Evolutionary conservation across 2,329 filamentous ascomycete genomes (phyloP).

Genomic region (Epichloe scottii): DNA sequence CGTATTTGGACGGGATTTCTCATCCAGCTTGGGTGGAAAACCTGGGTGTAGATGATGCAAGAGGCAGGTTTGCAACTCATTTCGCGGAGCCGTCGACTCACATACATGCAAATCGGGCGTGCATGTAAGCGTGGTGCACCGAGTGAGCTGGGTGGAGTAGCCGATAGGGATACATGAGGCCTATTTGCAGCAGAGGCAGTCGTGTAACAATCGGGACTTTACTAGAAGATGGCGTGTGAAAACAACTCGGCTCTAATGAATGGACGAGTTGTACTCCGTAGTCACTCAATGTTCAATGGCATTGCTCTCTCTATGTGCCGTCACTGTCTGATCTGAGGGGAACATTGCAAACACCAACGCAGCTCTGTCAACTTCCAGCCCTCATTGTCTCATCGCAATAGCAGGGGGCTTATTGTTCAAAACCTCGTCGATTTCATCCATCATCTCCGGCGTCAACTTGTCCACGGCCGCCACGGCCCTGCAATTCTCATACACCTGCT

Average conservation of each 20-base stretch:
- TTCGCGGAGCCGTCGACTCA: not conserved
- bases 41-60: not conserved
- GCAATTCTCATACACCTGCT: constrained; percentile 49
- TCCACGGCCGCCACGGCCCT: constrained; percentile 38
- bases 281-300: not conserved
- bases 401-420: constrained; percentile 44
- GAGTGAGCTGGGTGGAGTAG: not conserved
- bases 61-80: not conserved
- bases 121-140: not conserved
- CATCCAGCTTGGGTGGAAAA: no score
- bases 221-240: not conserved
- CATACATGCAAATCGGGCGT: not conserved
- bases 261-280: no score
- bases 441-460: constrained; percentile 44
- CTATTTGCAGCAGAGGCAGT: not conserved
- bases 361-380: not conserved
- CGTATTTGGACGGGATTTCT: no score
- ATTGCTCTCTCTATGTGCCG: not conserved
- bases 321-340: not conserved
- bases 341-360: not conserved
- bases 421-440: constrained; percentile 47
- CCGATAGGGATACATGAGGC: not conserved
- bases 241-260: not conserved
- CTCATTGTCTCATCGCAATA: constrained; percentile 22
- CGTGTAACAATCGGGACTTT: not conserved